Evolutionary conservation across 73 alveolate genomes (phyloP).

Genomic region (Symbiodinium natans): DNA sequence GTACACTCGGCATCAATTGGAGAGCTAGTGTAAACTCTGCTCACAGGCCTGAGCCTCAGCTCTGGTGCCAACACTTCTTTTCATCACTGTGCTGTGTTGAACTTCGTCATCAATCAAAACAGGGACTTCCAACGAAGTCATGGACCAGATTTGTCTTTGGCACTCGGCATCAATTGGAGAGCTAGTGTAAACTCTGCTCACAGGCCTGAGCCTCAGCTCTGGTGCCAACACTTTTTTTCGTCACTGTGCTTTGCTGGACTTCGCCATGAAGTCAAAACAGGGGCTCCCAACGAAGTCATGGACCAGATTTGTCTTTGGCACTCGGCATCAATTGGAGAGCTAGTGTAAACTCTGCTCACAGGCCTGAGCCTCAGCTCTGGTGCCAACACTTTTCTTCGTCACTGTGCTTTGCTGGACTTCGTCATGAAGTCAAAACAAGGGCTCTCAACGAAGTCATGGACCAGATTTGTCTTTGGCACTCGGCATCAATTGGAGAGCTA

Average conservation of each 20-base stretch:
- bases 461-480: neutral
- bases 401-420: no score
- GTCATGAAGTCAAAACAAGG: no score
- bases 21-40: neutral
- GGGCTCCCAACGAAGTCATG: no score
- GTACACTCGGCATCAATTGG: neutral
- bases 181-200: conserved; percentile 2
- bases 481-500: neutral
- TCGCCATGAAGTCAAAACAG: no score
- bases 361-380: conserved; percentile 68
- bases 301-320: neutral
- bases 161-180: neutral
- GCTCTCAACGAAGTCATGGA: no score
- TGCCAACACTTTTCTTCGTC: conserved; percentile 53
- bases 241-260: no score
- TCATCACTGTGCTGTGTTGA: conserved; percentile 51
- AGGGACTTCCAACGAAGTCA: no score
- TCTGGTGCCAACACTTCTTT: conserved; percentile 62
- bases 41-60: conserved; percentile 53
- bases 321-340: neutral
- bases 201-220: conserved; percentile 53
- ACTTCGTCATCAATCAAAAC: no score
- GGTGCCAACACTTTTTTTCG: conserved; percentile 60
- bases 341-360: neutral
- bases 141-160: neutral